A percentile compares a stretch with the other conserved stretches of the same genome.
Evolutionary conservation across 2,329 filamentous ascomycete species (phyloP).

Genomic region (Epichloe sp.): DNA sequence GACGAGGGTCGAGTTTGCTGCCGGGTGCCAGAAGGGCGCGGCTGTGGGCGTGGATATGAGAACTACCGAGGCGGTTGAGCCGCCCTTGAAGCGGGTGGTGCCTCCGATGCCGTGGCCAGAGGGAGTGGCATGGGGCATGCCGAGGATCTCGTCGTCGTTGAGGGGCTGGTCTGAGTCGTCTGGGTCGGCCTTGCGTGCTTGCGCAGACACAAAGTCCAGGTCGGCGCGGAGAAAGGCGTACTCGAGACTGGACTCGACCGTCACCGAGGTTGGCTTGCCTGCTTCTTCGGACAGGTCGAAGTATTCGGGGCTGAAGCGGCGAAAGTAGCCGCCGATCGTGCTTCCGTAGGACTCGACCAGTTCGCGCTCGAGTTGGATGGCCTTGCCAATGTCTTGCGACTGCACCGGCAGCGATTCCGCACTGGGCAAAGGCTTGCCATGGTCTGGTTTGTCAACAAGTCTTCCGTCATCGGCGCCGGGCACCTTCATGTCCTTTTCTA

Average conservation of each 20-base stretch:
- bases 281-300: conserved; percentile 38
- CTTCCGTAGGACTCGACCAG: conserved; percentile 68
- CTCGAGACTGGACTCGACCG: conserved; percentile 65
- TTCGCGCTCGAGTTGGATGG: conserved; percentile 53
- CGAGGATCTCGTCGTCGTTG: conserved; percentile 75
- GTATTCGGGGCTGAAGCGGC: conserved; percentile 71
- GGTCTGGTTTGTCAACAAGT: conserved; percentile 22
- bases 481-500: conserved; percentile 23
- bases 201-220: conserved; percentile 83
- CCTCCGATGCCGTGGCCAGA: conserved; percentile 57
- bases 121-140: conserved; percentile 40
- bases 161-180: conserved; percentile 67
- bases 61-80: conserved; percentile 80
- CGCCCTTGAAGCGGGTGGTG: conserved; percentile 71
- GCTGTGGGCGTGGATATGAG: conserved; percentile 87
- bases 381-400: conserved; percentile 43
- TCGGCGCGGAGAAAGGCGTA: conserved; percentile 93
- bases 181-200: conserved; percentile 67
- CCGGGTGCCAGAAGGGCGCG: conserved; percentile 89
- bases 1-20: conserved; percentile 68
- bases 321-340: conserved; percentile 87
- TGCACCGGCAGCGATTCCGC: conserved; percentile 34
- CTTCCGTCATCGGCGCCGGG: conserved; percentile 18
- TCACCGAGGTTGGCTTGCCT: conserved; percentile 29
- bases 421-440: conserved; percentile 24